Conservation (phyloP, 177 flowering plant species). For the Telopea speciosissima region DNA sequence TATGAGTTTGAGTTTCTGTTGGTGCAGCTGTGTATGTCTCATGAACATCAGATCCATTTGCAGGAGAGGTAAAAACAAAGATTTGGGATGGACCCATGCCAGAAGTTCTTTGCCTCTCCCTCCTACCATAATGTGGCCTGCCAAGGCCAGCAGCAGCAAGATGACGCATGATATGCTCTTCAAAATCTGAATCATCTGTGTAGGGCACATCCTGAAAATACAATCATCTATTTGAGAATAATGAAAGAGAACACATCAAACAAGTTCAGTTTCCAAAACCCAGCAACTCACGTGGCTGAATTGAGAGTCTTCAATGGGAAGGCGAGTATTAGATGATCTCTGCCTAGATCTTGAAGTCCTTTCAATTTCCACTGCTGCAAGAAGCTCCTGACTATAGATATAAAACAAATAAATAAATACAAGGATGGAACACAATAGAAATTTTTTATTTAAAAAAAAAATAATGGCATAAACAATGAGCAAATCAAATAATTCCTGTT, state of each 20-base stretch:
- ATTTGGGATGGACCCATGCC: constrained; percentile 30
- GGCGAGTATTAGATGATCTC: constrained; percentile 16
- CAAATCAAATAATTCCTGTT: not conserved
- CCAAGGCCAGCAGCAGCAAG: constrained; percentile 43
- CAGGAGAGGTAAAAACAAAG: constrained; percentile 23
- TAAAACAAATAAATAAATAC: not conserved
- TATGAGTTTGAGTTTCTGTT: constrained; percentile 16
- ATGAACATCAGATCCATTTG: constrained; percentile 18
- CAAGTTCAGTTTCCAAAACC: constrained; percentile 3
- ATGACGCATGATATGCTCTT: constrained; percentile 55
- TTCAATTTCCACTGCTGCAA: constrained; percentile 50
- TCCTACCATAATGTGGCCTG: constrained; percentile 37
- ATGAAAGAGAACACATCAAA: constrained; percentile 1
- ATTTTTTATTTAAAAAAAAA: no score
- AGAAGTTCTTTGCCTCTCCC: constrained; percentile 37
- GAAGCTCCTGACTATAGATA: constrained; percentile 60
- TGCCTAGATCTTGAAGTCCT: constrained; percentile 36
- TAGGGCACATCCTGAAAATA: constrained; percentile 38
- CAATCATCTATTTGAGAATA: constrained; percentile 5
- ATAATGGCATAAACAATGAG: not conserved
- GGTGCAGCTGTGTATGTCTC: constrained; percentile 15
- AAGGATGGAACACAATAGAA: not conserved
- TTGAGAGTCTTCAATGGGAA: constrained; percentile 25
- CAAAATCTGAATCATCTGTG: constrained; percentile 44
- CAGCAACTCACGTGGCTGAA: constrained; percentile 30